A percentile compares a stretch with the other conserved stretches of the same genome.
phyloP scores from a whole-genome alignment of 1,284 basidiomycete species.

The Ustilago shanxiensis region DNA sequence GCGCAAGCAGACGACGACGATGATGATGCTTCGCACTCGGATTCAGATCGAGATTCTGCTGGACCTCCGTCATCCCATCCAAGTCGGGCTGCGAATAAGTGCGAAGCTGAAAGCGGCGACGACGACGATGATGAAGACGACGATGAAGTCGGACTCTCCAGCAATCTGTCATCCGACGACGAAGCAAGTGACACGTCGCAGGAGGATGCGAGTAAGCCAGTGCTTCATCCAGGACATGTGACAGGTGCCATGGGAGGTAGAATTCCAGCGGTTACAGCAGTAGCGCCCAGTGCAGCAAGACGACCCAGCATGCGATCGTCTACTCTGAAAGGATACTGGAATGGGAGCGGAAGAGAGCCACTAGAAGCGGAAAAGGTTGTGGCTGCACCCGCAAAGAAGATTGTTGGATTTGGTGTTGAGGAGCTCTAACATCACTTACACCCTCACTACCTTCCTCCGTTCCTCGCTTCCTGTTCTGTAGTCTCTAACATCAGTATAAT shows the following conservation, averaged over 20 bases:
- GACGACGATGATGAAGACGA: conserved; percentile 25
- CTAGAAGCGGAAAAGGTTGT: conserved; percentile 31
- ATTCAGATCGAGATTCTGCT: conserved; percentile 16
- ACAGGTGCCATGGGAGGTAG: not conserved
- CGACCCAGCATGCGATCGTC: conserved; percentile 35
- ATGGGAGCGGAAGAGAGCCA: conserved; percentile 11
- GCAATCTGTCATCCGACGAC: conserved; percentile 46
- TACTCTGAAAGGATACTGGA: conserved; percentile 44
- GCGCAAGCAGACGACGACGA: conserved; percentile 22
- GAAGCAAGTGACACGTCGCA: conserved; percentile 48
- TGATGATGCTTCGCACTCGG: conserved; percentile 20
- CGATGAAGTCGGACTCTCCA: conserved; percentile 37
- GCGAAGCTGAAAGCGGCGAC: conserved; percentile 11
- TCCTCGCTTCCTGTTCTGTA: too few relatives aligned
- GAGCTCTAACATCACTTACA: conserved; percentile 5
- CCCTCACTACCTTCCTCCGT: not conserved
- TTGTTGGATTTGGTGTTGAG: conserved; percentile 42
- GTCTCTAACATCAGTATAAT: too few relatives aligned
- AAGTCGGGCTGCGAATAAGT: not conserved
- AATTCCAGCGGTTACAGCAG: not conserved
- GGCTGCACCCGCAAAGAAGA: conserved; percentile 25
- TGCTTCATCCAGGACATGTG: conserved; percentile 21
- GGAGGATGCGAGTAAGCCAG: conserved; percentile 20
- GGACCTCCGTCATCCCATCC: not conserved
- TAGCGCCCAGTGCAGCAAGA: conserved; percentile 5